phyloP scores from a whole-genome alignment of 768 basidiomycete genomes.

The Cantharellus anzutake region DNA sequence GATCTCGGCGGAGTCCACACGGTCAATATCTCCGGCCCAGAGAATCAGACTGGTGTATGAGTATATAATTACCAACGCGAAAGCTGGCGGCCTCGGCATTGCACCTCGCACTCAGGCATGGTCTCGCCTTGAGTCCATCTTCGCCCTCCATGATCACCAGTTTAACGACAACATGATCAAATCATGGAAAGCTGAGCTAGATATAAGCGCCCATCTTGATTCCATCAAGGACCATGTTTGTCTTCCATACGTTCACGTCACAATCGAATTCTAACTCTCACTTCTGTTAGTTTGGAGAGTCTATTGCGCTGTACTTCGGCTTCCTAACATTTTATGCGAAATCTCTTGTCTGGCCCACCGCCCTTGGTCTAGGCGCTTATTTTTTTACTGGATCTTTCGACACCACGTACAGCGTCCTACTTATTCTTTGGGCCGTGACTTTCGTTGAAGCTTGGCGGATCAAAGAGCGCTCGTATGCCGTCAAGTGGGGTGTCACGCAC shows the following conservation, averaged over 20 bases:
- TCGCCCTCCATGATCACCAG: slow-evolving; percentile 65
- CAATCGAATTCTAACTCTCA: background rate
- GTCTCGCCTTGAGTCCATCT: slow-evolving; percentile 63
- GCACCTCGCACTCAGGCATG: slow-evolving; percentile 51
- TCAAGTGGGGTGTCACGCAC: slow-evolving; percentile 65
- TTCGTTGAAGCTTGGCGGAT: slow-evolving; percentile 92
- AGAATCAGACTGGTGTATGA: slow-evolving; percentile 61
- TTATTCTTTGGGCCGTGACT: slow-evolving; percentile 66
- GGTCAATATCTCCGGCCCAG: slow-evolving; percentile 40
- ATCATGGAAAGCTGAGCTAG: slow-evolving; percentile 49
- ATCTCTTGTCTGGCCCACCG: slow-evolving; percentile 57
- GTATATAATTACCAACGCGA: slow-evolving; percentile 44
- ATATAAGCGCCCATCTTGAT: slow-evolving; percentile 33
- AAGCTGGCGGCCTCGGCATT: slow-evolving; percentile 76
- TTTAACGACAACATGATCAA: slow-evolving; percentile 70
- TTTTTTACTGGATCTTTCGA: slow-evolving; percentile 57
- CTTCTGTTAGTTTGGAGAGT: slow-evolving; percentile 46
- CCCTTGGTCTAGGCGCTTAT: slow-evolving; percentile 49
- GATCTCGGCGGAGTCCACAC: slow-evolving; percentile 18
- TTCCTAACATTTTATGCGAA: slow-evolving; percentile 75
- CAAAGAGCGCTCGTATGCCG: slow-evolving; percentile 62
- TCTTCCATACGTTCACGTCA: background rate
- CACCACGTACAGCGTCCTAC: slow-evolving; percentile 49
- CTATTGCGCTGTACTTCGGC: slow-evolving; percentile 71
- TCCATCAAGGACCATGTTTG: slow-evolving; percentile 53